Percentiles rank a stretch among this genome's conserved stretches.
phyloP scores from a whole-genome alignment of 202 grass and related monocot genomes.

The Schoenoplectus triqueter region DNA sequence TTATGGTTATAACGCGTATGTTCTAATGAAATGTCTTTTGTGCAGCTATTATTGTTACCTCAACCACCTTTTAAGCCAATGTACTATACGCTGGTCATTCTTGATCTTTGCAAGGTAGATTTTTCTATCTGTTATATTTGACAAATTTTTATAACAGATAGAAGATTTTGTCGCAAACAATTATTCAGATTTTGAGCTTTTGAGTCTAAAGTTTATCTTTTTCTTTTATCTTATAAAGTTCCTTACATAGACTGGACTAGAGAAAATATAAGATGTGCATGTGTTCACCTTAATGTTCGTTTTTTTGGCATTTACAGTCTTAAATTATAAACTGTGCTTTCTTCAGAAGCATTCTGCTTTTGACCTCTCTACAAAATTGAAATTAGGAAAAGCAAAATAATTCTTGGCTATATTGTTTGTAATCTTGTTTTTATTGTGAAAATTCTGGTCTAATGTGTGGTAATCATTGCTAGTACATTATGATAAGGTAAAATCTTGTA shows the following conservation, averaged over 20 bases:
- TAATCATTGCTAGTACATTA: neutral
- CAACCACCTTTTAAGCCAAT: constrained; percentile 97
- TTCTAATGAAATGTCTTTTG: constrained; percentile 34
- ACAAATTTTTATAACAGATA: neutral
- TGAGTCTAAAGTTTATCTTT: constrained; percentile 2
- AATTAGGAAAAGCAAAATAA: constrained; percentile 15
- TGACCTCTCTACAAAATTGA: neutral
- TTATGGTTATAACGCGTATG: constrained; percentile 32
- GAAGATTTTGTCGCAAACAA: neutral
- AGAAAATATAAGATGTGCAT: constrained; percentile 17
- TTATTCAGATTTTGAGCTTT: constrained; percentile 18
- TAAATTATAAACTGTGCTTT: constrained; percentile 5
- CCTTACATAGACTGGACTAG: neutral
- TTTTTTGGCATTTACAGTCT: constrained; percentile 7
- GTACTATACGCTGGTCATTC: constrained; percentile 95
- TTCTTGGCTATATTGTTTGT: neutral
- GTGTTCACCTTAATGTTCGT: neutral
- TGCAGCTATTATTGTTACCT: constrained; percentile 86
- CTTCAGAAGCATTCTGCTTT: neutral
- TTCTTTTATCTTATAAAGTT: neutral
- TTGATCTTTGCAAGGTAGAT: constrained; percentile 97
- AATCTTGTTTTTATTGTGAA: neutral
- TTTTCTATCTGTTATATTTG: constrained; percentile 19
- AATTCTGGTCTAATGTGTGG: neutral
- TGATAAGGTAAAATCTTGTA: neutral